Evolutionary conservation across 495 filamentous ascomycete species (phyloP).

Genomic region (Astrothelium macrocarpum): DNA sequence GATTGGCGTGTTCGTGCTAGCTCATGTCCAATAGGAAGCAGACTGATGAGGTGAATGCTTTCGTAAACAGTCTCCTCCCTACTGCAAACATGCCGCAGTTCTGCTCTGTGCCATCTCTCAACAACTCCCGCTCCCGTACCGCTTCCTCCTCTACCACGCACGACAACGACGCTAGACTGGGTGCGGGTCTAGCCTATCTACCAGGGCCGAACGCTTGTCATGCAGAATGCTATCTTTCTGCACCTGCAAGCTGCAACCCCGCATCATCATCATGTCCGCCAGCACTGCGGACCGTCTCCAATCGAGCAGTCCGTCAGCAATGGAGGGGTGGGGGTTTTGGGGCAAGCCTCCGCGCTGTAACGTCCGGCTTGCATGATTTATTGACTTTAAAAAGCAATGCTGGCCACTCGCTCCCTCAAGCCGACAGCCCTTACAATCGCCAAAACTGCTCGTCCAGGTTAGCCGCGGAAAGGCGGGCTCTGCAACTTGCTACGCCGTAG

Average conservation of each 20-base stretch:
- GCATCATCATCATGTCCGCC: slow-evolving; percentile 1
- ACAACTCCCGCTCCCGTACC: background rate
- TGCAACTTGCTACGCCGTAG: background rate
- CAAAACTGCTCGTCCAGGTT: background rate
- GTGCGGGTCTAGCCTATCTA: background rate
- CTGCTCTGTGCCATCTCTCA: background rate
- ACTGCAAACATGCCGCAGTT: background rate
- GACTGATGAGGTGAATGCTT: background rate
- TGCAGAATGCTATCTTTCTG: slow-evolving; percentile 2
- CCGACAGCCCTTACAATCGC: background rate
- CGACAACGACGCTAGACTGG: background rate
- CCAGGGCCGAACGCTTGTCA: background rate
- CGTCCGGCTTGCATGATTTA: slow-evolving; percentile 2
- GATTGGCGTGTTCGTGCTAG: background rate
- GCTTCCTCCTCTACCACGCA: background rate
- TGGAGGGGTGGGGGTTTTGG: background rate
- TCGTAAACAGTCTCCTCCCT: background rate
- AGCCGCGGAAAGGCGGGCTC: background rate
- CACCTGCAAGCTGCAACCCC: slow-evolving; percentile 2
- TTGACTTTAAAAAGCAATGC: background rate
- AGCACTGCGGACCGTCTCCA: background rate
- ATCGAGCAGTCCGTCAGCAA: background rate
- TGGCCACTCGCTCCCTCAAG: slow-evolving; percentile 1
- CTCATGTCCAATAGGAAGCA: background rate
- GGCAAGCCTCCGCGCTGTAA: background rate